A percentile compares a stretch with the other conserved stretches of the same genome.
These are phyloP conservation scores for Posidonia australis DNA, from an alignment of 106 monocot genomes.

Conservation along the genomic window DNA sequence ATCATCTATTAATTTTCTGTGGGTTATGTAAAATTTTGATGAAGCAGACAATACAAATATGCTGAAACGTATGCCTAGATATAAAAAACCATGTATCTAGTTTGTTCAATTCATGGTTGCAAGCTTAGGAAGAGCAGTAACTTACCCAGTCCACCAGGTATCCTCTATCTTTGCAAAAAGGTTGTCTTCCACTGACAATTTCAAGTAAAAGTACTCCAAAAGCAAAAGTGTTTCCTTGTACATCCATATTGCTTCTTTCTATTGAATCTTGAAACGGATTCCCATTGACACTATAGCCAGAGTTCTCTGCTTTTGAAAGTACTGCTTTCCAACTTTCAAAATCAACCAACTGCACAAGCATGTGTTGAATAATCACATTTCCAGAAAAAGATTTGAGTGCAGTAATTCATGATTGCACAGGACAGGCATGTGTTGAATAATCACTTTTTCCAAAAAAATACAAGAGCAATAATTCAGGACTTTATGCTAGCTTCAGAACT, in stretches of 20 bases:
- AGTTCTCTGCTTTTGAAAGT: constrained; percentile 36
- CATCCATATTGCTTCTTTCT: constrained; percentile 41
- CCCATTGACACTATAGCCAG: constrained; percentile 24
- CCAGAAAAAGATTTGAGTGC: too few species aligned
- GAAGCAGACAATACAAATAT: not conserved
- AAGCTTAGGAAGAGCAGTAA: not conserved
- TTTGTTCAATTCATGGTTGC: not conserved
- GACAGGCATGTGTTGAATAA: too few species aligned
- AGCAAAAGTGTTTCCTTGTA: constrained; percentile 59
- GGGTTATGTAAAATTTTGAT: not conserved
- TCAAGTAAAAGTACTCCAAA: constrained; percentile 85
- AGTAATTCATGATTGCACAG: too few species aligned
- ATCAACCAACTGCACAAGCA: constrained; percentile 71
- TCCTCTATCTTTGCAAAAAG: constrained; percentile 57
- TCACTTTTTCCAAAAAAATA: too few species aligned
- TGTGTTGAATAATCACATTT: not conserved
- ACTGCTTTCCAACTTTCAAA: constrained; percentile 89
- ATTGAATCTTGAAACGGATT: constrained; percentile 29
- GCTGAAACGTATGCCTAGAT: too few species aligned
- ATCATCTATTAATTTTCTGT: too few species aligned
- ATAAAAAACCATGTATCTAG: not conserved
- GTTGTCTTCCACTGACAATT: constrained; percentile 72
- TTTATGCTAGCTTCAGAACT: too few species aligned
- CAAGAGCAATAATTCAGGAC: too few species aligned
- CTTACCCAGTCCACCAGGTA: constrained; percentile 80